phyloP scores from a whole-genome alignment of 139 green algal species.

The Deuterostichococcus epilithicus region DNA sequence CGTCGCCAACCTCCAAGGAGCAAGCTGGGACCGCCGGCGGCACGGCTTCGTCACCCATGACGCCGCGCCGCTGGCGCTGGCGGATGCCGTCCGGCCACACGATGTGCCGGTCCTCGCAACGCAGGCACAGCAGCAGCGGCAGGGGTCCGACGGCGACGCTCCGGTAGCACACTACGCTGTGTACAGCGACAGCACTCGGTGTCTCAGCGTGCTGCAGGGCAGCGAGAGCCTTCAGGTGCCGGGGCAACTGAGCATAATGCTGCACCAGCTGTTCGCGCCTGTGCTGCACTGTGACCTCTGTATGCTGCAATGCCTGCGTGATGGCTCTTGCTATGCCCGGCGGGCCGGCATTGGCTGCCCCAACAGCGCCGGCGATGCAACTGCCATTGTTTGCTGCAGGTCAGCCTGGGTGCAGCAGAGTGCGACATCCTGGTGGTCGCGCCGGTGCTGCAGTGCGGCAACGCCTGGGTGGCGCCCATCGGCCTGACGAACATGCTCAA shows the following conservation, averaged over 20 bases:
- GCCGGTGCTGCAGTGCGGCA: conserved; percentile 2
- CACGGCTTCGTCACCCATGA: conserved; percentile 71
- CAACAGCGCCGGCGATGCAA: background rate
- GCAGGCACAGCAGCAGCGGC: background rate
- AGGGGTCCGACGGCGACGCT: background rate
- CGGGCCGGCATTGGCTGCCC: no score
- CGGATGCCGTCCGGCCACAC: conserved; percentile 22
- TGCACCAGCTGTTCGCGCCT: background rate
- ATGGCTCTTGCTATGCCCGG: no score
- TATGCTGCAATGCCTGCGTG: background rate
- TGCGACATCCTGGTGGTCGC: conserved; percentile 36
- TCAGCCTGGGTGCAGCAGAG: conserved; percentile 18
- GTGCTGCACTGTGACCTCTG: background rate
- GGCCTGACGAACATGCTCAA: conserved; percentile 78
- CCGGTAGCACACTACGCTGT: conserved; percentile 15
- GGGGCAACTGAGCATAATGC: no score
- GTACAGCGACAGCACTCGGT: conserved; percentile 6
- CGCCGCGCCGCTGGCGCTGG: conserved; percentile 20
- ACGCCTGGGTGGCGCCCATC: background rate
- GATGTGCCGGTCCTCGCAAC: conserved; percentile 57
- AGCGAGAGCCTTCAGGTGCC: background rate
- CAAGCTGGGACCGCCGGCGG: conserved; percentile 68
- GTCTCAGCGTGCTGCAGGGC: conserved; percentile 12
- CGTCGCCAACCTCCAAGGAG: conserved; percentile 86
- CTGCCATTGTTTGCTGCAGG: background rate